Conservation (phyloP, 306 rosid species). For the Fagus crenata region DNA sequence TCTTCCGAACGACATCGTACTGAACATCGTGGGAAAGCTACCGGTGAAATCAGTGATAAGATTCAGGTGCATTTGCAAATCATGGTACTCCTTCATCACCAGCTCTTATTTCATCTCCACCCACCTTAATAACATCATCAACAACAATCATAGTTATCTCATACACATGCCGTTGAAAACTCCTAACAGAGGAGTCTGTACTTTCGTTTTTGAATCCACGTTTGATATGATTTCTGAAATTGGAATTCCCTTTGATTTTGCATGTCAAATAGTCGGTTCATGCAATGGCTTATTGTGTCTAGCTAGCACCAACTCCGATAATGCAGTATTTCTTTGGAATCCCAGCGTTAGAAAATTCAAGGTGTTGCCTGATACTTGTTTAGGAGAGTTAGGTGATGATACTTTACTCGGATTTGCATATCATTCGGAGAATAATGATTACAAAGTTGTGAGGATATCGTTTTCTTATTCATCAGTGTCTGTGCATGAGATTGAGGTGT, state of each 20-base stretch:
- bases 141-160: background rate
- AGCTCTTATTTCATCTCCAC: background rate
- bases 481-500: background rate
- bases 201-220: background rate
- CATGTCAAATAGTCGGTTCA: background rate
- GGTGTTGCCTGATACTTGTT: background rate
- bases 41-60: background rate
- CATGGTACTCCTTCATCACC: background rate
- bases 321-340: background rate
- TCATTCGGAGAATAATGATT: background rate
- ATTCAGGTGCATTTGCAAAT: background rate
- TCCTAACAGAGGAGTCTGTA: background rate
- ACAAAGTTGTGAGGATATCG: background rate
- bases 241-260: background rate
- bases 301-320: background rate
- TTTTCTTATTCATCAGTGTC: background rate
- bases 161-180: background rate
- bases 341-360: background rate
- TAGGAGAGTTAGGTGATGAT: background rate
- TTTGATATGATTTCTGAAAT: background rate
- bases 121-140: background rate
- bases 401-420: background rate
- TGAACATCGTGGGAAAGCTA: background rate
- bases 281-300: background rate
- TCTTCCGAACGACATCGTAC: background rate